Conservation (phyloP, 805 yeast species). For the Nakazawaea wickerhamii region DNA sequence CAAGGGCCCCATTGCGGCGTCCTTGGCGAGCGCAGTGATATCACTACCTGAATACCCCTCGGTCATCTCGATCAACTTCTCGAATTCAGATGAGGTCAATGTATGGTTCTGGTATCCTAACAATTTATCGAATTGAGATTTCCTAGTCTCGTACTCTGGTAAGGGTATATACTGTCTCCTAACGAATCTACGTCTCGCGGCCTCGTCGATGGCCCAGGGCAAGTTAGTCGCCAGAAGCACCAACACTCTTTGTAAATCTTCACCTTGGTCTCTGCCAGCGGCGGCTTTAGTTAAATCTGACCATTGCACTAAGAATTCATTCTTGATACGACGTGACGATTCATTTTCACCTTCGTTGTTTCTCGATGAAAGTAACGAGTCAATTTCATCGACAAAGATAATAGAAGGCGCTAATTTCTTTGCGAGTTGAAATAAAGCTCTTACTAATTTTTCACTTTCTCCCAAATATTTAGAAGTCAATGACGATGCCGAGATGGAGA, state of each 20-base stretch:
- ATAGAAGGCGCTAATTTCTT: slow-evolving; percentile 85
- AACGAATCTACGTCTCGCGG: slow-evolving; percentile 90
- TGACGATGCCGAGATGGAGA: slow-evolving; percentile 85
- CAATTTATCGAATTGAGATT: slow-evolving; percentile 62
- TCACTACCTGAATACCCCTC: slow-evolving; percentile 91
- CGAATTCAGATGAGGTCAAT: slow-evolving; percentile 56
- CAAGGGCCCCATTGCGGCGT: slow-evolving; percentile 97
- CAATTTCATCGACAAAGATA: slow-evolving; percentile 94
- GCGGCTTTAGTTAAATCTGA: slow-evolving; percentile 86
- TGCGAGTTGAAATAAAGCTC: slow-evolving; percentile 83
- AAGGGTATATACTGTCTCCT: slow-evolving; percentile 90
- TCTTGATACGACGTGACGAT: slow-evolving; percentile 83
- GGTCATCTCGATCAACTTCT: slow-evolving; percentile 57
- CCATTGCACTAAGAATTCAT: slow-evolving; percentile 94
- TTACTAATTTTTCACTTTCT: slow-evolving; percentile 88
- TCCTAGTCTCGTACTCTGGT: slow-evolving; percentile 82
- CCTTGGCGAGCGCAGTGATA: slow-evolving; percentile 88
- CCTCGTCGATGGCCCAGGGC: slow-evolving; percentile 98
- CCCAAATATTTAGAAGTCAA: slow-evolving; percentile 85
- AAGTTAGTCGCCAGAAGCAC: slow-evolving; percentile 92
- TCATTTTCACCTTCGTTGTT: slow-evolving; percentile 70
- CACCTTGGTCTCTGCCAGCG: slow-evolving; percentile 56
- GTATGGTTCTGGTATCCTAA: slow-evolving; percentile 69
- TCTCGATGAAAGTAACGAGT: slow-evolving; percentile 78
- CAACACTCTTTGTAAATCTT: slow-evolving; percentile 62